A percentile compares a stretch with the other conserved stretches of the same genome.
Conservation (phyloP, 164 flowering plant species). For the Platanus orientalis region DNA sequence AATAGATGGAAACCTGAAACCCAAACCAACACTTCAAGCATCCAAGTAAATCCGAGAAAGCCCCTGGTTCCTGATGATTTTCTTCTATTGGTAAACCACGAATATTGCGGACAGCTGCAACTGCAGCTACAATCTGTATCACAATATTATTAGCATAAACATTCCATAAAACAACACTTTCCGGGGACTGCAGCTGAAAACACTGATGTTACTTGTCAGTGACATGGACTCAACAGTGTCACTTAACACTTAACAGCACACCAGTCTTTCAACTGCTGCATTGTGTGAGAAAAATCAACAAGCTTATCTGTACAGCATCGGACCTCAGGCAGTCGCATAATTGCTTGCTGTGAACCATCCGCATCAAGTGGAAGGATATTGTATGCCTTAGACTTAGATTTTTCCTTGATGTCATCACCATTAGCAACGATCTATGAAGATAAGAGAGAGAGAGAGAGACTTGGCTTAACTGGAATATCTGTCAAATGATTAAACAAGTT, state of each 20-base stretch:
- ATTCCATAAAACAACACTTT: neutral
- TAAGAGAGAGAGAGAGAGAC: neutral
- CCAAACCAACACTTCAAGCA: slow-evolving; percentile 75
- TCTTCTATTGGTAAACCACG: slow-evolving; percentile 61
- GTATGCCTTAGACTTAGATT: slow-evolving; percentile 50
- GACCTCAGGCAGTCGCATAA: slow-evolving; percentile 93
- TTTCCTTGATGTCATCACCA: slow-evolving; percentile 36
- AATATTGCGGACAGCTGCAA: slow-evolving; percentile 52
- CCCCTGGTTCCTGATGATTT: slow-evolving; percentile 33
- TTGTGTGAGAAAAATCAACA: neutral
- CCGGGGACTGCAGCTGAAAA: neutral
- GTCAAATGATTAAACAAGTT: neutral
- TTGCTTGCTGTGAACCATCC: slow-evolving; percentile 68
- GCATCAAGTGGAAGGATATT: slow-evolving; percentile 91
- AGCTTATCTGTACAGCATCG: slow-evolving; percentile 14
- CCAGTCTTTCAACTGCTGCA: neutral
- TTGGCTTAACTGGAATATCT: neutral
- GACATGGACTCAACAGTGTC: neutral
- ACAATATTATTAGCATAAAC: slow-evolving; percentile 4
- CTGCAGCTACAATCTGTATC: slow-evolving; percentile 72
- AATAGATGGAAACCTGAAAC: slow-evolving; percentile 58
- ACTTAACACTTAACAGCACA: neutral
- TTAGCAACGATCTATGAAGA: slow-evolving; percentile 43
- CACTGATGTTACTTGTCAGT: neutral
- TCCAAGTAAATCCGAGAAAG: slow-evolving; percentile 59